Conservation (phyloP, 1,139 yeast genomes). For the Nakaseomyces bracarensis region DNA sequence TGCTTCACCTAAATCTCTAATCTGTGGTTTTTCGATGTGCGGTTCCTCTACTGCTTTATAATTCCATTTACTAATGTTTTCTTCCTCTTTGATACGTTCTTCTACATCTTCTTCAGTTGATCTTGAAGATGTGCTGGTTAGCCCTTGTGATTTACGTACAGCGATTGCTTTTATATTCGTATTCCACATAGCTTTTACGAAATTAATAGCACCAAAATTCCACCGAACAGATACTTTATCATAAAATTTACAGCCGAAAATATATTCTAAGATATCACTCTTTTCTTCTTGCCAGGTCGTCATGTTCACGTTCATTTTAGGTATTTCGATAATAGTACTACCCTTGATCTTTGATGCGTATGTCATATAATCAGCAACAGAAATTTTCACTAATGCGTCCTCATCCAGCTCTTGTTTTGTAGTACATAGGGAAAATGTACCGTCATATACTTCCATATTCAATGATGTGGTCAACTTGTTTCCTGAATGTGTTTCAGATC, state of each 20-base stretch:
- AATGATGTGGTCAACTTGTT: slow-evolving; percentile 39
- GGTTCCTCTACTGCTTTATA: slow-evolving; percentile 71
- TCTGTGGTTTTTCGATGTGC: slow-evolving; percentile 76
- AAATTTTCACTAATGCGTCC: slow-evolving; percentile 39
- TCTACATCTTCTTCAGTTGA: slow-evolving; percentile 37
- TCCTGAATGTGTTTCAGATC: slow-evolving; percentile 46
- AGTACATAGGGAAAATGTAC: slow-evolving; percentile 57
- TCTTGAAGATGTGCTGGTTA: slow-evolving; percentile 26
- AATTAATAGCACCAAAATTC: slow-evolving; percentile 90
- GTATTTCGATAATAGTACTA: slow-evolving; percentile 72
- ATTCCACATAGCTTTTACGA: slow-evolving; percentile 84
- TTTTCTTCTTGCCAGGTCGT: slow-evolving; percentile 53
- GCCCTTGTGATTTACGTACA: slow-evolving; percentile 38
- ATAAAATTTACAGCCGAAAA: slow-evolving; percentile 65
- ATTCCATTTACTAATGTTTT: slow-evolving; percentile 46
- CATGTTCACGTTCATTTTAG: slow-evolving; percentile 69
- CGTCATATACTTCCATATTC: slow-evolving; percentile 48
- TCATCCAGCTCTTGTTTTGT: slow-evolving; percentile 40
- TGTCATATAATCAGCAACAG: slow-evolving; percentile 48
- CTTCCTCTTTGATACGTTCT: slow-evolving; percentile 56
- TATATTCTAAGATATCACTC: slow-evolving; percentile 50
- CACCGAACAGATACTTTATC: slow-evolving; percentile 87
- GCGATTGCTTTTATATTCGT: slow-evolving; percentile 57
- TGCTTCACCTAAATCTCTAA: slow-evolving; percentile 88
- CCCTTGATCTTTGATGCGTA: slow-evolving; percentile 60